Evolutionary conservation across 352 stramenopile species (phyloP), one percentile per base, ranked within the genome.

Genomic region (Phytopythium chamaehyphon): DNA sequence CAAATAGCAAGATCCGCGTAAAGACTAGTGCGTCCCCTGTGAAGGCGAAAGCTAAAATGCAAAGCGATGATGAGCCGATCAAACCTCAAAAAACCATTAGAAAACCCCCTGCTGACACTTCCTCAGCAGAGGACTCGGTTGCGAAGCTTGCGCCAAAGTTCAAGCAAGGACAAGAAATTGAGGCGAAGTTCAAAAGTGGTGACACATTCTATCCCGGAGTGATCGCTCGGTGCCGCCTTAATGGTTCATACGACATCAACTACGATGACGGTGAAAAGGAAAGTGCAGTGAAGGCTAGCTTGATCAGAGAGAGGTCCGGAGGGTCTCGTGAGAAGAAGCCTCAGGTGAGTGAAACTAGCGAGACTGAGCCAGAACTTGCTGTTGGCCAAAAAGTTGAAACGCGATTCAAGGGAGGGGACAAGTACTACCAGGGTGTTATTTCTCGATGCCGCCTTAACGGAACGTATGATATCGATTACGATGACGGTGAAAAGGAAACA

Each of bases 201-300:
- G 57, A 66, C 16, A 75, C 58, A 15, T 93, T 69, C 43, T 86
- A 71, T 37, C 53, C 65, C 10, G 86, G 84, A 18, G 55, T 77
- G 10, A 63, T 87, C 24, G 40, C 60, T 51, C 66, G 74, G 1
- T 79, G 56, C 39, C 62, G 66, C 2, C 53, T 74, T n/a, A 81
- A 90, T 47, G 84, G 80, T 0, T 90, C 76, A 1, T 94, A 83
- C 43, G 71, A 90, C 37, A 80, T 95, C 46, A 63, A 82, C 42
- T 93, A 86, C 51, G 70, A 90, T 31, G 78, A 91, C 35, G 78
- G 78, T 10, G 61, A 65, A 10, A 65, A 63, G 11, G 73, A 71
- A 23, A 64, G 47, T 6, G 57, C 56, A 37, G 71, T 86, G 1
- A 42, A 49, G 14, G 51, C 47, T 22, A 51, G 62, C 11, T 40